Evolutionary conservation across 768 basidiomycete genomes (phyloP).

Genomic region (Obba rivulosa): DNA sequence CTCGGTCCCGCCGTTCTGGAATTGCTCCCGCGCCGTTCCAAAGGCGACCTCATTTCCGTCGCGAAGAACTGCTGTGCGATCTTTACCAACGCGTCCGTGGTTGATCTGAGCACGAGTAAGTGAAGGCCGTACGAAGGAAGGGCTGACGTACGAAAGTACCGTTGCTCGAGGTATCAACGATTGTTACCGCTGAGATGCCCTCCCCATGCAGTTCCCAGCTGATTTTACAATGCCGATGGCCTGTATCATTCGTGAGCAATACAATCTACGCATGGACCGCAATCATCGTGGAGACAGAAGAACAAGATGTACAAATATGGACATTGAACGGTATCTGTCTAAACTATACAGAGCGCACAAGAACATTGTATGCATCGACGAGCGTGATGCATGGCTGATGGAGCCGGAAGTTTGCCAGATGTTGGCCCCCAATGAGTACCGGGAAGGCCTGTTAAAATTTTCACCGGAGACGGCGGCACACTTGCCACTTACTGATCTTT

Average conservation of each 20-base stretch:
- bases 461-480: background rate
- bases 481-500: constrained; percentile 73
- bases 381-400: too few species aligned
- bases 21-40: constrained; percentile 49
- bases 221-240: constrained; percentile 53
- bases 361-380: too few species aligned
- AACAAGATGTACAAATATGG: too few species aligned
- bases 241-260: constrained; percentile 22
- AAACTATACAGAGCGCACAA: too few species aligned
- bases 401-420: too few species aligned
- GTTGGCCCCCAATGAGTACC: too few species aligned
- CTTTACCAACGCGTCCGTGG: constrained; percentile 52
- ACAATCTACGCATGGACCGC: too few species aligned
- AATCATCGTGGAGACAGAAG: too few species aligned
- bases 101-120: constrained; percentile 47
- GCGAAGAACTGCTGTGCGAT: constrained; percentile 46
- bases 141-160: constrained; percentile 58
- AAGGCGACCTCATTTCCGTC: constrained; percentile 86
- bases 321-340: too few species aligned
- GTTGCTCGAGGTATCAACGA: constrained; percentile 61
- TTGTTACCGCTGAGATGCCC: constrained; percentile 35
- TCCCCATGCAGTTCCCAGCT: constrained; percentile 51
- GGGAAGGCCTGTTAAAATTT: too few species aligned
- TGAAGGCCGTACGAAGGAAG: background rate
- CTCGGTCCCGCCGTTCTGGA: constrained; percentile 36